phyloP scores from a whole-genome alignment of 2,329 filamentous ascomycete species.

The Parasarocladium wereldwijsianum region DNA sequence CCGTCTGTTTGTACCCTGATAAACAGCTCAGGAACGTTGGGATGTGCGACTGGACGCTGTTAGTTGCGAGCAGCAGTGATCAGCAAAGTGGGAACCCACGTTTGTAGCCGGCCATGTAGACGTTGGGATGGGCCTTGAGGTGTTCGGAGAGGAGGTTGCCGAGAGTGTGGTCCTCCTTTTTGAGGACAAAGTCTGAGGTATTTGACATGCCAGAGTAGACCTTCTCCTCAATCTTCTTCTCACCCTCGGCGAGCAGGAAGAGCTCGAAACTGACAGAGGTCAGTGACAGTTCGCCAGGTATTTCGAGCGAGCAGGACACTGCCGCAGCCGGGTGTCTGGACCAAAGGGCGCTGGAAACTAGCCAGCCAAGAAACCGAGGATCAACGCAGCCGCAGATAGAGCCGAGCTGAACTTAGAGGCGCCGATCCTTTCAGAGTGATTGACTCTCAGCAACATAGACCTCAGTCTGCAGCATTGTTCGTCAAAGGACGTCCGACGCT shows the following conservation, averaged over 20 bases:
- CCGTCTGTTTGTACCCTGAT: conserved; percentile 90
- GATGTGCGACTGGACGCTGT: conserved; percentile 32
- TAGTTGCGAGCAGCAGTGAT: conserved; percentile 15
- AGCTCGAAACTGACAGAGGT: conserved; percentile 65
- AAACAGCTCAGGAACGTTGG: conserved; percentile 45
- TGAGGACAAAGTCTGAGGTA: conserved; percentile 86
- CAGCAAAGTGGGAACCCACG: conserved; percentile 28
- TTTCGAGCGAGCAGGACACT: conserved; percentile 10
- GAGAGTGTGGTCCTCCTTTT: conserved; percentile 94
- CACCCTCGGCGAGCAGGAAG: conserved; percentile 72
- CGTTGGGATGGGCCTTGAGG: conserved; percentile 69
- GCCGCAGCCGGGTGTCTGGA: no score
- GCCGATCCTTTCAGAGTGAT: no score
- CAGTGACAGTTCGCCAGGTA: conserved; percentile 5
- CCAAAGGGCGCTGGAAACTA: no score
- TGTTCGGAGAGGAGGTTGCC: conserved; percentile 80
- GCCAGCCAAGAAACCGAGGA: no score
- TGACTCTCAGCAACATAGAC: no score
- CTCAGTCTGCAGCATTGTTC: no score
- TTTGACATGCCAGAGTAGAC: conserved; percentile 92
- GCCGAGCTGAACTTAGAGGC: no score
- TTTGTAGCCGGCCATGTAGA: conserved; percentile 88
- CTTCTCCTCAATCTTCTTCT: conserved; percentile 87
- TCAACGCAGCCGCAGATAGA: no score
- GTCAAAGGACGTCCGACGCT: no score